Evolutionary conservation across 257 asterid species (phyloP).

Genomic region (Parsonsia alboflavescens): DNA sequence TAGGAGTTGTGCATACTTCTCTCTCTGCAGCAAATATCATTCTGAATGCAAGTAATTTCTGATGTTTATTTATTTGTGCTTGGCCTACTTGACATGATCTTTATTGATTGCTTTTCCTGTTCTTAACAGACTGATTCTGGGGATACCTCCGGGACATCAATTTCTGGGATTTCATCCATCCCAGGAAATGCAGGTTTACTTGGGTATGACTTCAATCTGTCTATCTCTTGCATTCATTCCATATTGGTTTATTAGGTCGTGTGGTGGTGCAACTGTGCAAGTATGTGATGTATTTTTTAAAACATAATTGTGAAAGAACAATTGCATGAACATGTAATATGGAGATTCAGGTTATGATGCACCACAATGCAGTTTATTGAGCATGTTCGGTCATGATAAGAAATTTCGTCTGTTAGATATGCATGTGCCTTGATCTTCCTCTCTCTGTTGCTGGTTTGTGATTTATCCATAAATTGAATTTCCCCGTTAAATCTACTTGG

Average conservation of each 20-base stretch:
- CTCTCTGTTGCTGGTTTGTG: not conserved
- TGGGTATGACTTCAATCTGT: slow-evolving; percentile 46
- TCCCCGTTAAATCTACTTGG: not conserved
- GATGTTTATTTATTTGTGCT: not conserved
- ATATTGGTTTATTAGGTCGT: not conserved
- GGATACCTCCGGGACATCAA: slow-evolving; percentile 49
- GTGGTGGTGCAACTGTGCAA: not conserved
- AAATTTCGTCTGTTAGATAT: not conserved
- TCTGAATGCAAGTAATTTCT: too few relatives aligned
- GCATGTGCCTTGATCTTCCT: not conserved
- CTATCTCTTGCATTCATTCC: not conserved
- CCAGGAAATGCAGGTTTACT: slow-evolving; percentile 96
- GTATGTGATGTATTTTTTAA: not conserved
- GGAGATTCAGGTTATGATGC: not conserved
- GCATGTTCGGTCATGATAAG: not conserved
- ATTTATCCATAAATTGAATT: not conserved
- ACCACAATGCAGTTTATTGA: not conserved
- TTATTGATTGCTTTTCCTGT: slow-evolving; percentile 24
- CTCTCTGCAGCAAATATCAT: not conserved
- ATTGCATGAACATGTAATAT: not conserved
- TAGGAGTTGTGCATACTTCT: not conserved
- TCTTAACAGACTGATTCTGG: slow-evolving; percentile 50
- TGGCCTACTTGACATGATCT: slow-evolving; percentile 10
- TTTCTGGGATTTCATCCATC: slow-evolving; percentile 52
- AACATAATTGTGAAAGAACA: not conserved